These are phyloP conservation scores for Anthostomella pinea DNA, from an alignment of 2,329 filamentous ascomycete genomes.

Conservation along the genomic window DNA sequence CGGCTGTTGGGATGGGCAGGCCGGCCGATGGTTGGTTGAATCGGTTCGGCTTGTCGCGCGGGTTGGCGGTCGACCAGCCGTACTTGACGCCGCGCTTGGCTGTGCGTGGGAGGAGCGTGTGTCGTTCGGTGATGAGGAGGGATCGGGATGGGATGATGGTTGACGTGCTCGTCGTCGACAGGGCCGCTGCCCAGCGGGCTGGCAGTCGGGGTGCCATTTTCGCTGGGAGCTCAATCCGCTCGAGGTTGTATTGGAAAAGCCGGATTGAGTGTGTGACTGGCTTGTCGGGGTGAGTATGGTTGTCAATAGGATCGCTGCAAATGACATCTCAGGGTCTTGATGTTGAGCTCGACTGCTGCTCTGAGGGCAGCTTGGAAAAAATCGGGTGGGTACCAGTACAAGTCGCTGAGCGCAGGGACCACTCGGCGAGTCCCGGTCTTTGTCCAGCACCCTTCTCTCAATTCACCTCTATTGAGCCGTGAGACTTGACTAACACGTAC, in stretches of 20 bases:
- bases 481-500: too few species aligned
- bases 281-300: too few species aligned
- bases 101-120: conserved; percentile 44
- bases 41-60: conserved; percentile 51
- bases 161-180: conserved; percentile 27
- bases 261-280: neutral
- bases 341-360: conserved; percentile 5
- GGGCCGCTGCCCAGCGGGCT: conserved; percentile 42
- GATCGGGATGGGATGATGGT: conserved; percentile 24
- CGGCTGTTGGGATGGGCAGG: conserved; percentile 54
- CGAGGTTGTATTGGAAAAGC: neutral
- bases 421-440: too few species aligned
- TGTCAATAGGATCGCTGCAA: too few species aligned
- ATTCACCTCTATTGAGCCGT: too few species aligned
- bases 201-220: conserved; percentile 47
- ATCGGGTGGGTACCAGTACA: conserved; percentile 14
- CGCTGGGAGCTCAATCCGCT: conserved; percentile 22
- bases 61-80: conserved; percentile 58
- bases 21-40: conserved; percentile 60
- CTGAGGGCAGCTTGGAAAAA: conserved; percentile 19
- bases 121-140: conserved; percentile 31
- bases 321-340: conserved; percentile 3
- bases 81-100: conserved; percentile 51
- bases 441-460: too few species aligned
- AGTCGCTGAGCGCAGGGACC: conserved; percentile 6